These are phyloP conservation scores for Thelonectria discophora DNA, from an alignment of 2,329 filamentous ascomycete genomes.

Conservation along the genomic window DNA sequence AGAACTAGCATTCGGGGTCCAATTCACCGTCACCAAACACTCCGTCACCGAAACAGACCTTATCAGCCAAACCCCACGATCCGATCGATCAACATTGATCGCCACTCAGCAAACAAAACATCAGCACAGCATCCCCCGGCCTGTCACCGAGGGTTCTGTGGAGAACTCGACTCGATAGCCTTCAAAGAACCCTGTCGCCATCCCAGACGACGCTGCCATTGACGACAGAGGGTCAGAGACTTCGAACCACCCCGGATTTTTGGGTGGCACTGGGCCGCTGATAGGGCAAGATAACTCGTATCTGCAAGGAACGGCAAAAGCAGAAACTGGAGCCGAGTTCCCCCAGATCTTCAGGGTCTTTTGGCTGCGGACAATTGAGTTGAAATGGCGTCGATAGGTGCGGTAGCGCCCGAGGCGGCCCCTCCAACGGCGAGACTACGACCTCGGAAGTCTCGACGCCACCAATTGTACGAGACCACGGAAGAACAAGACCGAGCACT, in stretches of 20 bases:
- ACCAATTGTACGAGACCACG: background rate
- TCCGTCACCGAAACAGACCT: background rate
- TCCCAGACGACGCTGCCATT: constrained; percentile 9
- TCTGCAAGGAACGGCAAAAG: constrained; percentile 21
- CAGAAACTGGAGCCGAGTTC: background rate
- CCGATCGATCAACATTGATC: constrained; percentile 12
- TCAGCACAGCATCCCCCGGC: constrained; percentile 15
- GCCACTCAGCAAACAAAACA: constrained; percentile 18
- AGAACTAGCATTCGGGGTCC: background rate
- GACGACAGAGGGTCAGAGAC: constrained; percentile 11
- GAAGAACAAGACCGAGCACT: constrained; percentile 9
- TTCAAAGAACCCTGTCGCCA: constrained; percentile 20
- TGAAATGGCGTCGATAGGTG: constrained; percentile 20
- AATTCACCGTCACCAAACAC: background rate
- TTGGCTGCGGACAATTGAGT: constrained; percentile 5
- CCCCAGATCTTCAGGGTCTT: constrained; percentile 17
- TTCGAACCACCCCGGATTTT: constrained; percentile 17
- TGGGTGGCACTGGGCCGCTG: constrained; percentile 9
- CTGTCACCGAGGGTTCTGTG: constrained; percentile 20
- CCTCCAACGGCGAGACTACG: constrained; percentile 11
- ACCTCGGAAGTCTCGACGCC: background rate
- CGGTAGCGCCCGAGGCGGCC: constrained; percentile 22
- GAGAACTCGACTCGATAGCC: constrained; percentile 16
- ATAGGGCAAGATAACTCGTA: constrained; percentile 19
- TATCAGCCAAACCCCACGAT: constrained; percentile 5